Conservation (phyloP, 176 grass and related monocot species). For the Dactylis glomerata region DNA sequence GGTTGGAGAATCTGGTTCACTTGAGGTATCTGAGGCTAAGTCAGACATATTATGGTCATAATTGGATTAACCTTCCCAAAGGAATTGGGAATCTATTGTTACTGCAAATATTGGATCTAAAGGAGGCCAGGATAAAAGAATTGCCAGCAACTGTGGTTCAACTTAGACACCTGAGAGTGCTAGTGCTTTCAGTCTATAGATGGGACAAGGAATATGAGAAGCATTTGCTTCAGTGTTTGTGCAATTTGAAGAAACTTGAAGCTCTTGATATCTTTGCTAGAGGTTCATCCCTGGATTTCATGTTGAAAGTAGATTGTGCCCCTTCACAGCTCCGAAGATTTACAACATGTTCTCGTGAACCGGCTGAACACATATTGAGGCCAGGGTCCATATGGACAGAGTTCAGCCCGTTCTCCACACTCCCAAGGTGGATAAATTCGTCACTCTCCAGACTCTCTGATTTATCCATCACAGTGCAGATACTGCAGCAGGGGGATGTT, state of each 20-base stretch:
- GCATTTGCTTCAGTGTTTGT: not conserved
- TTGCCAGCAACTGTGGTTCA: not conserved
- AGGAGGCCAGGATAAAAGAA: not conserved
- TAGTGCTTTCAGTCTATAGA: not conserved
- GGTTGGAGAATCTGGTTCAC: not conserved
- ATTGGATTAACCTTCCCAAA: not conserved
- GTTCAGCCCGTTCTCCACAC: not conserved
- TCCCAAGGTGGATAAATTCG: not conserved
- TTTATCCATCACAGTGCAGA: not conserved
- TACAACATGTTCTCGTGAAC: not conserved
- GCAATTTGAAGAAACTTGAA: not conserved
- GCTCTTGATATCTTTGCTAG: not conserved
- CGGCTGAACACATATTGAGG: not conserved
- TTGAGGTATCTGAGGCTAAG: conserved; percentile 23
- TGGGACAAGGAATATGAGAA: not conserved
- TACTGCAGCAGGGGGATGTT: not conserved
- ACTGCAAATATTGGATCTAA: not conserved
- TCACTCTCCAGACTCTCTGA: not conserved
- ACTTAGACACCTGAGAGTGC: not conserved
- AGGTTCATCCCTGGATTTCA: not conserved
- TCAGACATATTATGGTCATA: not conserved
- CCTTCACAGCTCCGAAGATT: not conserved
- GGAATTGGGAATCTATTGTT: not conserved
- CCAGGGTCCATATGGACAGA: not conserved
- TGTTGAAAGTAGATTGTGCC: not conserved